Percentiles rank a stretch among this genome's conserved stretches.
Evolutionary conservation across 495 filamentous ascomycete species (phyloP).

Genomic region (Parathielavia appendiculata): DNA sequence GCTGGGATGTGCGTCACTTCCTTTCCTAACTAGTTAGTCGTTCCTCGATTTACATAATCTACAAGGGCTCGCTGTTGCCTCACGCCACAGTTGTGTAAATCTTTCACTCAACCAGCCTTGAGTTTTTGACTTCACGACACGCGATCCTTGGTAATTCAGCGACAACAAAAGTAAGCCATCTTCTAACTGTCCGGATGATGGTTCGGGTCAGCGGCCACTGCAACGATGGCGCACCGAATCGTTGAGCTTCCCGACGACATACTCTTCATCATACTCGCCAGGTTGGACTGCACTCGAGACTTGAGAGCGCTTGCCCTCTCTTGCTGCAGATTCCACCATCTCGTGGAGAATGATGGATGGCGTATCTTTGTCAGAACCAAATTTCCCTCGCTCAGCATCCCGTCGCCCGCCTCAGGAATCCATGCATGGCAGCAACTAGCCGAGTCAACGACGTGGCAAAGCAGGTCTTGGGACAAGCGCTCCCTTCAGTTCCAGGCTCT

Average conservation of each 20-base stretch:
- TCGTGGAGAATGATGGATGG: constrained; percentile 38
- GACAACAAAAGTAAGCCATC: not conserved
- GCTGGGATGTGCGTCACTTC: not conserved
- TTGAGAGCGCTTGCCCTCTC: constrained; percentile 32
- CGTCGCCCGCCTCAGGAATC: constrained; percentile 11
- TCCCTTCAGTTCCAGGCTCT: constrained; percentile 30
- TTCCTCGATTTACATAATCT: too few species aligned
- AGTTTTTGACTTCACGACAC: not conserved
- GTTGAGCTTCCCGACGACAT: constrained; percentile 38
- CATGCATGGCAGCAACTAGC: constrained; percentile 37
- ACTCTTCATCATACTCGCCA: constrained; percentile 34
- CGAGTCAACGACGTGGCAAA: constrained; percentile 38
- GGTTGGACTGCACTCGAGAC: constrained; percentile 37
- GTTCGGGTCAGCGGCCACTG: not conserved
- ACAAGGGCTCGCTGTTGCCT: too few species aligned
- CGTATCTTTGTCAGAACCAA: constrained; percentile 37
- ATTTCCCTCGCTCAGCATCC: constrained; percentile 35
- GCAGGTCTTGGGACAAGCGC: constrained; percentile 41
- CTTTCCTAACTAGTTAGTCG: not conserved
- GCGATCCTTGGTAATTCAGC: not conserved
- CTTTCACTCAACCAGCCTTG: not conserved
- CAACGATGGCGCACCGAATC: not conserved
- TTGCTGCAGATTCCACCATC: constrained; percentile 27
- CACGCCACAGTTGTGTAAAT: too few species aligned
- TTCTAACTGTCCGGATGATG: too few species aligned